These are phyloP conservation scores for Colletotrichum sp. DNA, from an alignment of 2,329 filamentous ascomycete species.

Conservation along the genomic window DNA sequence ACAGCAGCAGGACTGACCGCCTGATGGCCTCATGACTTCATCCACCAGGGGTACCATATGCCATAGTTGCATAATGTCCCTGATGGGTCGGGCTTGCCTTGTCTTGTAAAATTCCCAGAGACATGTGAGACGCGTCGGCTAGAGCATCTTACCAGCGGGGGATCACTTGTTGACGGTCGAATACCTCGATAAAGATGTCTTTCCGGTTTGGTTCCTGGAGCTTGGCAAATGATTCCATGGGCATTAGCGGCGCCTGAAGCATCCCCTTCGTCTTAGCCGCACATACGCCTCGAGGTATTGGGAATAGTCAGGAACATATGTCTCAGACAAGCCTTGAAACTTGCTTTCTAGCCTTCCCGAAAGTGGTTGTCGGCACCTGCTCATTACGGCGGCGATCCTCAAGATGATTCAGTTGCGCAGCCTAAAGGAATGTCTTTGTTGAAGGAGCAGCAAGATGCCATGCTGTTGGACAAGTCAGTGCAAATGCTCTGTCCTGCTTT, in stretches of 20 bases:
- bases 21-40: slow-evolving; percentile 18
- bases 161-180: slow-evolving; percentile 1
- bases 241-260: background rate
- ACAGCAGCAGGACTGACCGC: slow-evolving; percentile 12
- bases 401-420: background rate
- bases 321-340: slow-evolving; percentile 17
- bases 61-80: slow-evolving; percentile 11
- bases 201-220: slow-evolving; percentile 11
- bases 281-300: slow-evolving; percentile 12
- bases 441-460: background rate
- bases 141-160: background rate
- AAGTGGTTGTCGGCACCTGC: background rate
- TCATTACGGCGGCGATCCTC: background rate
- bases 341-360: slow-evolving; percentile 8
- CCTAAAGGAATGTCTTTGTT: background rate
- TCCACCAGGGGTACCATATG: slow-evolving; percentile 10
- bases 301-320: slow-evolving; percentile 22
- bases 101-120: slow-evolving; percentile 1
- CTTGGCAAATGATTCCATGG: slow-evolving; percentile 12
- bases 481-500: background rate
- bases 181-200: slow-evolving; percentile 6
- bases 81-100: background rate
- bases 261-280: background rate
- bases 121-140: slow-evolving; percentile 18
- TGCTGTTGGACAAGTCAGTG: slow-evolving; percentile 2